These are phyloP conservation scores for Phoma sp. DNA, from an alignment of 2,329 filamentous ascomycete genomes.

Conservation along the genomic window DNA sequence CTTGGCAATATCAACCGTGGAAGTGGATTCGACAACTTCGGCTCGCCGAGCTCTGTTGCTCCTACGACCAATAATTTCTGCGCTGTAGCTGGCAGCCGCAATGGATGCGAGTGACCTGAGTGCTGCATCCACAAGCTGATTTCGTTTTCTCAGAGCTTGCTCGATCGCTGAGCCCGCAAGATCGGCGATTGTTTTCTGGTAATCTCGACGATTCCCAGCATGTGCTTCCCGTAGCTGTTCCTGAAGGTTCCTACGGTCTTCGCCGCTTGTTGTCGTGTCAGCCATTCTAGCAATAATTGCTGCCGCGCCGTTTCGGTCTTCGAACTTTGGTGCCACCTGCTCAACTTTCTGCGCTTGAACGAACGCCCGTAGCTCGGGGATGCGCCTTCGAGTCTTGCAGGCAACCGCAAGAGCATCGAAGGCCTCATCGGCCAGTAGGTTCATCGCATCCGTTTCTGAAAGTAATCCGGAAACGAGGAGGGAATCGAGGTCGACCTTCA, in stretches of 20 bases:
- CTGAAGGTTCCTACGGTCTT: slow-evolving; percentile 28
- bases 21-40: slow-evolving; percentile 25
- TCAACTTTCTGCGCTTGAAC: slow-evolving; percentile 39
- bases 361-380: slow-evolving; percentile 33
- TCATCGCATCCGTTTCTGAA: slow-evolving; percentile 23
- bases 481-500: slow-evolving; percentile 31
- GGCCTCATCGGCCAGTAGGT: slow-evolving; percentile 39
- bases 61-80: slow-evolving; percentile 41
- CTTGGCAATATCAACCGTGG: slow-evolving; percentile 24
- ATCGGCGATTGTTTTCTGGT: slow-evolving; percentile 23
- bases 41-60: slow-evolving; percentile 45
- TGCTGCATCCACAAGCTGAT: slow-evolving; percentile 38
- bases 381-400: slow-evolving; percentile 39
- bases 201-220: slow-evolving; percentile 35
- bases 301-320: slow-evolving; percentile 41
- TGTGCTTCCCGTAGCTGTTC: slow-evolving; percentile 39
- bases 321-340: slow-evolving; percentile 36
- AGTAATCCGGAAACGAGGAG: slow-evolving; percentile 29
- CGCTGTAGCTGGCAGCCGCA: slow-evolving; percentile 40
- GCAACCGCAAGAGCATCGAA: slow-evolving; percentile 39
- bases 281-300: slow-evolving; percentile 35
- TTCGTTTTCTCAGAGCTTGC: slow-evolving; percentile 27
- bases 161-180: slow-evolving; percentile 20
- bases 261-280: slow-evolving; percentile 6
- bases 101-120: slow-evolving; percentile 35